These are phyloP conservation scores for Saccharomyces jurei DNA, from an alignment of 805 yeast species.

Conservation along the genomic window DNA sequence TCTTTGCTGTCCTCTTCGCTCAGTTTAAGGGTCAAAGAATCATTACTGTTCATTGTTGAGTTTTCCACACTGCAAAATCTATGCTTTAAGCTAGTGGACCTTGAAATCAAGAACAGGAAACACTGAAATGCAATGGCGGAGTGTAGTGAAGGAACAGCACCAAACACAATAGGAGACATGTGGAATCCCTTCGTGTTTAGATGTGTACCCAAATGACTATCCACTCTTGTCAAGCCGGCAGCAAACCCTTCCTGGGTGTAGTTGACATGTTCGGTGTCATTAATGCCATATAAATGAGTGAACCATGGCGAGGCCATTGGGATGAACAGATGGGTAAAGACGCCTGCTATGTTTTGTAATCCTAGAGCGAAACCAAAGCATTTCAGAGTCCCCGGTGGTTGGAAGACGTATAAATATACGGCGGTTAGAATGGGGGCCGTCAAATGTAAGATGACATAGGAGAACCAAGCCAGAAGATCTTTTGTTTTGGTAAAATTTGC, in stretches of 20 bases:
- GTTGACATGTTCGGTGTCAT: slow-evolving; percentile 39
- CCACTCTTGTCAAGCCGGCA: slow-evolving; percentile 63
- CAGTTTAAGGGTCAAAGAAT: not conserved
- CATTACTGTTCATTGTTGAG: not conserved
- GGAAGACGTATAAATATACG: slow-evolving; percentile 56
- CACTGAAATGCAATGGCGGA: slow-evolving; percentile 56
- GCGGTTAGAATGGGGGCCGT: slow-evolving; percentile 54
- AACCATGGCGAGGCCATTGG: slow-evolving; percentile 78
- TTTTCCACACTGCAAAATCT: slow-evolving; percentile 7
- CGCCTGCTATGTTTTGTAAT: slow-evolving; percentile 50
- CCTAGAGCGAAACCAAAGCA: slow-evolving; percentile 51
- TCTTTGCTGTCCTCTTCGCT: not conserved
- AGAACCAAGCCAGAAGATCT: slow-evolving; percentile 53
- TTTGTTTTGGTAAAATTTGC: slow-evolving; percentile 35
- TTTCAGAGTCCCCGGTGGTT: slow-evolving; percentile 53
- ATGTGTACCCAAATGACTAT: slow-evolving; percentile 53
- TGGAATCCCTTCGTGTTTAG: slow-evolving; percentile 56
- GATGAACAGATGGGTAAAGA: slow-evolving; percentile 49
- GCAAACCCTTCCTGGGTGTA: slow-evolving; percentile 63
- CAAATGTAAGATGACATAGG: slow-evolving; percentile 55
- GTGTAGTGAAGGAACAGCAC: slow-evolving; percentile 56
- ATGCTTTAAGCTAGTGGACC: slow-evolving; percentile 21
- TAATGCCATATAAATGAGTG: slow-evolving; percentile 51
- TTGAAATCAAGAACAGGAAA: slow-evolving; percentile 37
- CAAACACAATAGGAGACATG: slow-evolving; percentile 61